Conservation (phyloP, 768 basidiomycete species). For the Russula brevipes region DNA sequence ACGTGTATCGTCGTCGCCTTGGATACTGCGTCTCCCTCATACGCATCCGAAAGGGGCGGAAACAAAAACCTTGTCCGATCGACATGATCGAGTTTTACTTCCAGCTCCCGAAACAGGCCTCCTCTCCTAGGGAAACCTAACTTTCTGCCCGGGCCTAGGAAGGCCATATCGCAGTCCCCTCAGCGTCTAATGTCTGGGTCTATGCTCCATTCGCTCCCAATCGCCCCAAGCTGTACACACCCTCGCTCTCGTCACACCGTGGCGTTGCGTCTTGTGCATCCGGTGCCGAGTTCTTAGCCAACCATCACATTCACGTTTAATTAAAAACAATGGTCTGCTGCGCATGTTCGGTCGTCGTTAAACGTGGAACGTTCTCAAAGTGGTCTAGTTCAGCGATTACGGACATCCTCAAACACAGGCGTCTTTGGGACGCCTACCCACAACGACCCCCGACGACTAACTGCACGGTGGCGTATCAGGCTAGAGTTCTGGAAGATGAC, state of each 20-base stretch:
- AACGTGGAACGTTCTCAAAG: slow-evolving; percentile 13
- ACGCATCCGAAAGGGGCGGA: slow-evolving; percentile 2
- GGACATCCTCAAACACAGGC: neutral
- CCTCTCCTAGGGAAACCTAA: neutral
- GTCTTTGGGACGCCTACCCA: neutral
- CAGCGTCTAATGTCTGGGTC: neutral
- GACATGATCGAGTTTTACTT: slow-evolving; percentile 14
- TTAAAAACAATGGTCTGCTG: neutral
- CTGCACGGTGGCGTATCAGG: slow-evolving; percentile 10
- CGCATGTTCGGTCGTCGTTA: slow-evolving; percentile 7
- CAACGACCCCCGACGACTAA: neutral
- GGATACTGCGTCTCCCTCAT: slow-evolving; percentile 14
- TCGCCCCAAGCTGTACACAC: slow-evolving; percentile 1
- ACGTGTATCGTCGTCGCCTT: slow-evolving; percentile 21
- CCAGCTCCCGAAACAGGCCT: slow-evolving; percentile 10
- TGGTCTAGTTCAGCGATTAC: neutral
- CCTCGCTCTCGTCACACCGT: slow-evolving; percentile 9
- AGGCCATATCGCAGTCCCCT: neutral
- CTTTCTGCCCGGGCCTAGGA: neutral
- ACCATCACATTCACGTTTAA: neutral
- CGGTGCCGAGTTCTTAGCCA: neutral
- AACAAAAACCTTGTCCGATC: slow-evolving; percentile 20
- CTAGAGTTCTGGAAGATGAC: slow-evolving; percentile 16
- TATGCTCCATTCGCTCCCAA: neutral
- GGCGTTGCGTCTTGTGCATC: neutral